phyloP scores from a whole-genome alignment of 1,139 yeast genomes.

The Taphrina communis region DNA sequence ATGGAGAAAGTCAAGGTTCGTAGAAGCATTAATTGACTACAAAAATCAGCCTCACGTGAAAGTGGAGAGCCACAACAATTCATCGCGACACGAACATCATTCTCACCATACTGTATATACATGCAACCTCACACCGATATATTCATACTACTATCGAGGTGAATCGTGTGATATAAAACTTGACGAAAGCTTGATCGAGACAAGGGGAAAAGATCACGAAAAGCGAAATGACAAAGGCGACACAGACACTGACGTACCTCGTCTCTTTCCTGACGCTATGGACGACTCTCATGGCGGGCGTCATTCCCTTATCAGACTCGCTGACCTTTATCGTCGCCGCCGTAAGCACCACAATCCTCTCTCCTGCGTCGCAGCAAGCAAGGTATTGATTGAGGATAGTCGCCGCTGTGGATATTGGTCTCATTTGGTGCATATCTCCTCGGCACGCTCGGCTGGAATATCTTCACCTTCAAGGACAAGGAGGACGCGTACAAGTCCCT shows the following conservation, averaged over 20 bases:
- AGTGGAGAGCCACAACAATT: conserved; percentile 6
- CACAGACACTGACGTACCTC: conserved; percentile 61
- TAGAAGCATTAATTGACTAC: no score
- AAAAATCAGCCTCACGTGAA: conserved; percentile 1
- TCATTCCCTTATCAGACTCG: conserved; percentile 62
- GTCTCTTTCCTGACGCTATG: conserved; percentile 62
- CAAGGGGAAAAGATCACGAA: no score
- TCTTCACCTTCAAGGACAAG: conserved; percentile 73
- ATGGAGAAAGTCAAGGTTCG: background rate
- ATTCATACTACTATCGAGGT: no score
- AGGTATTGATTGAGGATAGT: conserved; percentile 43
- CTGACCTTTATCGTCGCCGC: conserved; percentile 68
- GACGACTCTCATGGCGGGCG: conserved; percentile 60
- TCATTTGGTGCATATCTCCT: conserved; percentile 76
- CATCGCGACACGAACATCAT: background rate
- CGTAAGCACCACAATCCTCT: conserved; percentile 39
- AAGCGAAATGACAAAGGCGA: conserved; percentile 67
- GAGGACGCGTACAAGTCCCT: conserved; percentile 71
- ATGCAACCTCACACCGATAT: no score
- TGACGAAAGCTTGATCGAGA: no score
- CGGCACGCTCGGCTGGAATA: conserved; percentile 73
- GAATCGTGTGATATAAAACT: no score
- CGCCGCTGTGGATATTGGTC: conserved; percentile 76
- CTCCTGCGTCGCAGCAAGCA: no score
- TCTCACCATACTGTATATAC: no score